Percentiles rank a stretch among this genome's conserved stretches.
Evolutionary conservation across 1,139 yeast genomes (phyloP).

Genomic region (Magnusiomyces suaveolens): DNA sequence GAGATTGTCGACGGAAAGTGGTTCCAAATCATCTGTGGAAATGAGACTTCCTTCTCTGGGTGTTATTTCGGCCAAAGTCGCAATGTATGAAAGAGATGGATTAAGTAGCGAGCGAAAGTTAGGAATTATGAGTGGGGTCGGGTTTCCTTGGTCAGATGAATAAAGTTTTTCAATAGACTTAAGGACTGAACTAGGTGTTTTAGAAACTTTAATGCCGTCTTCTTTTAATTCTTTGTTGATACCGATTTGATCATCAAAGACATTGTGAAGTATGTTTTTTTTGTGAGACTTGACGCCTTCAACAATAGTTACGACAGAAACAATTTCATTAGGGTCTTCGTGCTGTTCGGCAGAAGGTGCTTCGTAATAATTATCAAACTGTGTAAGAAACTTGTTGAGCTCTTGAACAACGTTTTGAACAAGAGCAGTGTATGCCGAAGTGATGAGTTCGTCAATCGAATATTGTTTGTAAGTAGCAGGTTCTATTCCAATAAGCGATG

Average conservation of each 20-base stretch:
- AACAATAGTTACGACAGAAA: constrained; percentile 32
- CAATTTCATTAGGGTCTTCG: constrained; percentile 27
- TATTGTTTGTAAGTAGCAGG: constrained; percentile 25
- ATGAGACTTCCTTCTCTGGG: not conserved
- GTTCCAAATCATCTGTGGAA: constrained; percentile 8
- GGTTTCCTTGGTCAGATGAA: constrained; percentile 3
- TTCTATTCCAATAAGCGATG: constrained; percentile 33
- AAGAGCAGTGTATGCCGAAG: constrained; percentile 29
- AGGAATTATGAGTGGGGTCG: constrained; percentile 12
- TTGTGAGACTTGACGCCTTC: constrained; percentile 27
- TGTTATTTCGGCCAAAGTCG: constrained; percentile 7
- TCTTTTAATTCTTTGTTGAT: constrained; percentile 33
- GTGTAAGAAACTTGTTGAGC: constrained; percentile 29
- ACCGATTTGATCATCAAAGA: constrained; percentile 32
- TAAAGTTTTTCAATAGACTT: constrained; percentile 21
- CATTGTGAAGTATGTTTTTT: constrained; percentile 26
- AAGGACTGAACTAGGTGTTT: constrained; percentile 27
- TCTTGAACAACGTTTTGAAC: constrained; percentile 29
- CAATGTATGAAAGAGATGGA: constrained; percentile 21
- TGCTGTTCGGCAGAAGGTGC: constrained; percentile 16
- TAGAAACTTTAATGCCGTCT: constrained; percentile 33
- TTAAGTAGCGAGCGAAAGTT: constrained; percentile 20
- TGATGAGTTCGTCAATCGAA: constrained; percentile 28
- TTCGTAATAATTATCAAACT: constrained; percentile 22
- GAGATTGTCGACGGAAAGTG: constrained; percentile 20